Base-by-base conservation (phyloP, 805 yeast genomes). In the Candida mattraensis region DNA sequence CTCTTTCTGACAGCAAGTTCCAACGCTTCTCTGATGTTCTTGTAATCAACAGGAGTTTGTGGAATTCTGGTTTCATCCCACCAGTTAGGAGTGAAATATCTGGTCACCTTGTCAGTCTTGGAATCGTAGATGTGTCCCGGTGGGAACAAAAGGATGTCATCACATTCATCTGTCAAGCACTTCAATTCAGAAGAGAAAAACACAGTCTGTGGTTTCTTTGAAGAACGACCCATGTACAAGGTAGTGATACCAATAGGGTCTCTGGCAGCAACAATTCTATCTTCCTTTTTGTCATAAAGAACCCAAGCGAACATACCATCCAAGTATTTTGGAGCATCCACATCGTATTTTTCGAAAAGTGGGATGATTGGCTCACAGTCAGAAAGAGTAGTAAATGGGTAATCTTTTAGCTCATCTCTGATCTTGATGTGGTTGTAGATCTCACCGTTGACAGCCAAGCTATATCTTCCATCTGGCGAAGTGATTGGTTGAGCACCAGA, bases 291-390 rank as follows among this genome's bases (percentile, higher is more conserved):
- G 68, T 93, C 99, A 64, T 88, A 85, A 36, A 93, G 67, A 26
- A 82, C 96, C 72, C 86, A 93, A 17, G 97, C 98, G 58, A 91
- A 93, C 97, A 93, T 91, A 62, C 99, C 99, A 61, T 93, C 99
- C 53, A 93, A 72, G 62, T 86, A 58, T 61, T 87, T 85, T 58
- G 99, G 96, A 47, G 96, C 88, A 44, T 88, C 98, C 39, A 77
- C 64, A 54, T 74, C 99, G 62, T 87, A 82, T 67, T 91, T 88
- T 60, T 80, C 70, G 63, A 84, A 86, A 53, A 93, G 69, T 37
- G 99, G 99, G 50, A 93, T 87, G 66, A 93, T 91, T 37, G 96
- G 93, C 70, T 93, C 99, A 76, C 99, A 93, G 69, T 93, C 99
- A 23, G 88, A 78, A 51, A 87, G 73, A 33, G 97, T 87, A 67